Conservation (phyloP, 352 stramenopile genomes). For the Peronospora belbahrii region DNA sequence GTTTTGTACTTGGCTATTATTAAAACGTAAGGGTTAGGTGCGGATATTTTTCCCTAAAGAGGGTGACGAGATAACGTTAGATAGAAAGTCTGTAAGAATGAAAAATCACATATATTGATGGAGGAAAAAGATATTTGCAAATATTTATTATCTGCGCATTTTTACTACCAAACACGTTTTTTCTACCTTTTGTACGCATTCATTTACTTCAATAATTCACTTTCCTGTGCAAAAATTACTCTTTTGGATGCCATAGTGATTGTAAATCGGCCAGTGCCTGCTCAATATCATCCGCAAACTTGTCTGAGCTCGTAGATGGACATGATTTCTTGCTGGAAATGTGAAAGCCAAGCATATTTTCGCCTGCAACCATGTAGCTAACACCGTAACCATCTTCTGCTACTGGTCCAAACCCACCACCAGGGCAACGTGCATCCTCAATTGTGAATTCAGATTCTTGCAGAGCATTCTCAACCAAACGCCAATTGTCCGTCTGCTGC, state of each 20-base stretch:
- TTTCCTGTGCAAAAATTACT: too few relatives aligned
- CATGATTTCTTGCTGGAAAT: constrained; percentile 86
- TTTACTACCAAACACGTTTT: too few relatives aligned
- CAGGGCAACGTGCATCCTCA: constrained; percentile 59
- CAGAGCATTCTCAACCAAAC: constrained; percentile 55
- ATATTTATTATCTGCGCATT: too few relatives aligned
- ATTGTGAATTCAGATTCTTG: constrained; percentile 45
- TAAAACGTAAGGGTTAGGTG: too few relatives aligned
- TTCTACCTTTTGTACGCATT: too few relatives aligned
- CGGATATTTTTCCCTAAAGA: too few relatives aligned
- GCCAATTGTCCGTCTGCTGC: constrained; percentile 83
- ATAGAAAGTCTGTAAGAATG: too few relatives aligned
- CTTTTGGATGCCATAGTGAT: constrained; percentile 39
- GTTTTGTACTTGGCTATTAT: too few relatives aligned
- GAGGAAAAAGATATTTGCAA: too few relatives aligned
- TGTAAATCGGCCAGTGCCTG: constrained; percentile 81
- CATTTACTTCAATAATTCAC: too few relatives aligned
- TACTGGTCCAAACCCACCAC: constrained; percentile 86
- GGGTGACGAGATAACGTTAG: too few relatives aligned
- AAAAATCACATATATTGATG: too few relatives aligned
- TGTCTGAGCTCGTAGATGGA: constrained; percentile 59
- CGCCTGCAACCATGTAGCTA: constrained; percentile 87
- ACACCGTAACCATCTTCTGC: constrained; percentile 87
- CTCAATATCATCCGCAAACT: constrained; percentile 71
- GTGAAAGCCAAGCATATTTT: constrained; percentile 87